Evolutionary conservation across 345 rosid species (phyloP).

Genomic region (Eutrema japonicum): DNA sequence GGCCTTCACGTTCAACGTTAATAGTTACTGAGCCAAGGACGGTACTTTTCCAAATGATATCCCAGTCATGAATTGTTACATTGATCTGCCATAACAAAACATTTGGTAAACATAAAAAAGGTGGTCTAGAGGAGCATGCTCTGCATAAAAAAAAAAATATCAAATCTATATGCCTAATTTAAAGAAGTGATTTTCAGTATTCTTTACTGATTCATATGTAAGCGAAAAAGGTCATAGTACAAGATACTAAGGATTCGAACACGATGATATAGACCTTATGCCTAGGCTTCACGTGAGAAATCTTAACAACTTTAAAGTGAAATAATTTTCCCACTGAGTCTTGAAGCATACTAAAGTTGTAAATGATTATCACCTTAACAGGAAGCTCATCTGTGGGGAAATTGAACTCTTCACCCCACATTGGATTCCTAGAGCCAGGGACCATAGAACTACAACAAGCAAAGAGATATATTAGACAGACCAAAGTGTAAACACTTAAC

Average conservation of each 20-base stretch:
- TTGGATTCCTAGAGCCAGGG: conserved; percentile 97
- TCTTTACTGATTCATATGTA: background rate
- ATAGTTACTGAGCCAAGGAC: conserved; percentile 94
- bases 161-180: background rate
- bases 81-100: conserved; percentile 62
- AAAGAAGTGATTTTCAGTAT: background rate
- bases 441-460: conserved; percentile 81
- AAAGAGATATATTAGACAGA: conserved; percentile 21
- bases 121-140: background rate
- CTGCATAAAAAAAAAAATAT: background rate
- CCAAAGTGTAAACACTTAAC: conserved; percentile 22
- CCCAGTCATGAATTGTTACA: conserved; percentile 99
- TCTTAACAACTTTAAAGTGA: background rate
- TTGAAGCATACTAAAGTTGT: conserved; percentile 8
- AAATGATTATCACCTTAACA: conserved; percentile 61
- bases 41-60: conserved; percentile 98
- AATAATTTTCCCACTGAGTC: conserved; percentile 6
- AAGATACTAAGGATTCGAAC: conserved; percentile 8
- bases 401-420: conserved; percentile 99
- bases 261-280: background rate
- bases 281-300: background rate
- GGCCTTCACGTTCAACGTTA: conserved; percentile 84
- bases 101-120: conserved; percentile 24
- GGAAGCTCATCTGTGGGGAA: conserved; percentile 91
- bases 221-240: background rate